These are phyloP conservation scores for Ophiocordyceps australis DNA, from an alignment of 2,329 filamentous ascomycete species.

Conservation along the genomic window DNA sequence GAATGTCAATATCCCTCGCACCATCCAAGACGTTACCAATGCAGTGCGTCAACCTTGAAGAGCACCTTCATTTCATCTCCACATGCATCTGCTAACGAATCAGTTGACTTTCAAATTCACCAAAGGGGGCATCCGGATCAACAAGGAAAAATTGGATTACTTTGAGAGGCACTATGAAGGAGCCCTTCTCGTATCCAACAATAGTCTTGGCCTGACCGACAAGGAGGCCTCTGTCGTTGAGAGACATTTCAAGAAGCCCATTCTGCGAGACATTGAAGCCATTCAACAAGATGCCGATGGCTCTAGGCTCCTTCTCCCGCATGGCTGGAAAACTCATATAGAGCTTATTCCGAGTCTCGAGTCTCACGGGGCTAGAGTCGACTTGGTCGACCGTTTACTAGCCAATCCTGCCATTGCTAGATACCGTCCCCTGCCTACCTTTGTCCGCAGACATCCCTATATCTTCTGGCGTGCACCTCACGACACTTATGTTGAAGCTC, in stretches of 20 bases:
- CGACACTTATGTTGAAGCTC: too few species aligned
- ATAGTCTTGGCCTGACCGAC: constrained; percentile 6
- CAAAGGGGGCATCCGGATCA: constrained; percentile 72
- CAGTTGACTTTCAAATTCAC: constrained; percentile 80
- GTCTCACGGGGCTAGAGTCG: constrained; percentile 2
- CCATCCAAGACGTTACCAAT: constrained; percentile 49
- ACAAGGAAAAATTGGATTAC: constrained; percentile 61
- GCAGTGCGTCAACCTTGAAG: too few species aligned
- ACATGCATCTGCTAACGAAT: constrained; percentile 6
- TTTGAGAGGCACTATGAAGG: constrained; percentile 52
- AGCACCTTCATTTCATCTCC: too few species aligned
- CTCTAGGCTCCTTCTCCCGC: too few species aligned
- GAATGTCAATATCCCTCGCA: constrained; percentile 14
- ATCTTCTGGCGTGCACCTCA: constrained; percentile 18
- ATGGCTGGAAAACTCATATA: constrained; percentile 9
- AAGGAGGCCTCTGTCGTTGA: constrained; percentile 8
- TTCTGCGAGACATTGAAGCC: constrained; percentile 7
- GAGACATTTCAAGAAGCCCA: constrained; percentile 6
- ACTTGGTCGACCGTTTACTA: too few species aligned
- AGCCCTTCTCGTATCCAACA: constrained; percentile 12
- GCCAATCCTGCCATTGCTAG: too few species aligned
- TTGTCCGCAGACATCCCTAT: constrained; percentile 14
- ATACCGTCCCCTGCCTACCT: too few species aligned
- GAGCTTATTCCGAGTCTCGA: constrained; percentile 9
- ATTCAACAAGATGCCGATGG: too few species aligned